These are phyloP conservation scores for Bruguiera gymnorhiza DNA, from an alignment of 345 rosid species.

Conservation along the genomic window DNA sequence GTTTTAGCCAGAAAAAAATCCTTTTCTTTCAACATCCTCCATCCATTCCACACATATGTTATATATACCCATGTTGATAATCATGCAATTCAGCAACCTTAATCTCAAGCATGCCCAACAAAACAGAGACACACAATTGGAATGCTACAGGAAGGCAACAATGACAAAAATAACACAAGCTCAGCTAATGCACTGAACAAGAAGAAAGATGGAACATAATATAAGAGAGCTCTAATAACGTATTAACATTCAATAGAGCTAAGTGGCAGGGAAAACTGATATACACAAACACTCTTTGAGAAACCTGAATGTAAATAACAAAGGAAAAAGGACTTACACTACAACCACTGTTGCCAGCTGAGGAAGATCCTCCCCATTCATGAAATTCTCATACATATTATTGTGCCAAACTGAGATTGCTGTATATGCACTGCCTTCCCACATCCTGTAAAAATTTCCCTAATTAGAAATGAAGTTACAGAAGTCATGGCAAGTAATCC, in stretches of 20 bases:
- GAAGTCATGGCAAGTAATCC: conserved; percentile 16
- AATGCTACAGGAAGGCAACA: not conserved
- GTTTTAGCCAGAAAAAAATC: too few relatives aligned
- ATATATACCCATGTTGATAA: too few relatives aligned
- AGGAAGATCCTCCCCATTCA: conserved; percentile 66
- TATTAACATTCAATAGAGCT: not conserved
- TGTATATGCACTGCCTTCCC: conserved; percentile 77
- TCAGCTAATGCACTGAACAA: not conserved
- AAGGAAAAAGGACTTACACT: conserved; percentile 52
- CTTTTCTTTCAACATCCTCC: too few relatives aligned
- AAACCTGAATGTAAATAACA: conserved; percentile 2
- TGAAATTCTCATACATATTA: conserved; percentile 47
- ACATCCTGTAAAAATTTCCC: conserved; percentile 58
- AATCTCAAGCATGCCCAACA: too few relatives aligned
- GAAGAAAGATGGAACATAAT: not conserved
- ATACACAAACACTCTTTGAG: not conserved
- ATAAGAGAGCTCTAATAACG: too few relatives aligned
- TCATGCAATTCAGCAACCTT: too few relatives aligned
- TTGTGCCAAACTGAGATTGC: conserved; percentile 84
- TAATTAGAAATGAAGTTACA: conserved; percentile 19
- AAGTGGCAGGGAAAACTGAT: not conserved
- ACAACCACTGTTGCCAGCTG: conserved; percentile 75
- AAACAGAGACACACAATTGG: not conserved
- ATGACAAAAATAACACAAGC: not conserved
- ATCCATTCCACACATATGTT: too few relatives aligned